Conservation (phyloP, 208 protist genomes). For the Strigomonas culicis region DNA sequence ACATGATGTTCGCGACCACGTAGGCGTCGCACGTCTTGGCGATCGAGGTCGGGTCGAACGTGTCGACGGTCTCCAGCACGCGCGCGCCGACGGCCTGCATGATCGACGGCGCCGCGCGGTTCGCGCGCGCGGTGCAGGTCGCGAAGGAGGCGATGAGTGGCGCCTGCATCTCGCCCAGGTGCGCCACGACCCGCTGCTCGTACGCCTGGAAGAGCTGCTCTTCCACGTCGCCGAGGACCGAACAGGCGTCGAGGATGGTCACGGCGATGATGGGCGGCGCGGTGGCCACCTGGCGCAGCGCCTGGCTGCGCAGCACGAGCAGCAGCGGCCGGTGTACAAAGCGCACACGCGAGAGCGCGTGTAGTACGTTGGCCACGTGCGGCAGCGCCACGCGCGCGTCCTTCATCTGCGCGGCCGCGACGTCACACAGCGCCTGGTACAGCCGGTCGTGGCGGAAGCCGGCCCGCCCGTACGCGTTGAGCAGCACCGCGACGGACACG, state of each 20-base stretch:
- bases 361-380: slow-evolving; percentile 83
- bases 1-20: slow-evolving; percentile 54
- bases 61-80: slow-evolving; percentile 44
- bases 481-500: slow-evolving; percentile 68
- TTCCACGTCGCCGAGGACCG: slow-evolving; percentile 69
- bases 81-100: slow-evolving; percentile 62
- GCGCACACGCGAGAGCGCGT: slow-evolving; percentile 75
- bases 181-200: slow-evolving; percentile 60
- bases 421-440: slow-evolving; percentile 69
- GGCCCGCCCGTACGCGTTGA: slow-evolving; percentile 89
- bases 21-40: slow-evolving; percentile 72
- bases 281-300: slow-evolving; percentile 36
- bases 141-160: slow-evolving; percentile 74
- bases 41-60: slow-evolving; percentile 76
- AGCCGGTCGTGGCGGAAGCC: slow-evolving; percentile 70
- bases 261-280: slow-evolving; percentile 61
- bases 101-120: slow-evolving; percentile 31
- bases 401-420: slow-evolving; percentile 44
- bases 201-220: slow-evolving; percentile 66
- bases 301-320: slow-evolving; percentile 70
- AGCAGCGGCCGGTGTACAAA: slow-evolving; percentile 67
- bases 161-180: slow-evolving; percentile 43
- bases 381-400: slow-evolving; percentile 65
- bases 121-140: slow-evolving; percentile 48
- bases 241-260: slow-evolving; percentile 82